Evolutionary conservation across 495 filamentous ascomycete genomes (phyloP), one percentile per base, ranked within the genome.

Genomic region (Penicillium taxi): DNA sequence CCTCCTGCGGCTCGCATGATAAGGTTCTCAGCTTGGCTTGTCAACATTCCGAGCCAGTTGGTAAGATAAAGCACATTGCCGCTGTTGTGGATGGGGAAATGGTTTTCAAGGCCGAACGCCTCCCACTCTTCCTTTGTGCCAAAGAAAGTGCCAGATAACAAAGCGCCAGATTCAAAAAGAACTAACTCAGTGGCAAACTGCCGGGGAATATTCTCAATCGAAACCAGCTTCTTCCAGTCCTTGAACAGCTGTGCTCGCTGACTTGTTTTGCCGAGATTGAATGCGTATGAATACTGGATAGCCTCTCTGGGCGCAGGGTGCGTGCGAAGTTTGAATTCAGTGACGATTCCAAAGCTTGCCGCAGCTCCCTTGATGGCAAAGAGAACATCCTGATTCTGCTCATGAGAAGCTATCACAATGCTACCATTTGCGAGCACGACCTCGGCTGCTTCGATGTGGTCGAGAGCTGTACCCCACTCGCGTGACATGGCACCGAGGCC

Each of bases 391-490:
- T 46, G 31, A 35, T 79, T 52, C 2, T 61, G 5, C 1, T 42
- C 46, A 4, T 55, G 30, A 2, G 68, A 56, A 2, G 61, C 62
- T 3, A 48, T 41, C 8, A 74, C 56, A 15, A 70, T 48, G 11
- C 37, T 61, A 5, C 75, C 74, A 44, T 80, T 69, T 6, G 78
- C 77, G 9, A 80, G 66, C 9, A 86, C 78, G 1, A 84, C 76
- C 18, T 78, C 69, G 8, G 74, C 50, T 6, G 47, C 74, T 12
- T 73, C 39, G 36, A 87, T 67, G 17, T 70, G 70, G 41, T 88
- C 83, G 35, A 88, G 55, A 0, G 78, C 67, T 0, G 75, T 54
- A 9, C 84, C 83, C 72, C 72, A 84, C 32, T 73, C 66, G 8
- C 81, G 73, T 5, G 77, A 76, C 9, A 60, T 63, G 11, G 70